Conservation (phyloP, 208 protist species). For the Trypanosoma melophagium region DNA sequence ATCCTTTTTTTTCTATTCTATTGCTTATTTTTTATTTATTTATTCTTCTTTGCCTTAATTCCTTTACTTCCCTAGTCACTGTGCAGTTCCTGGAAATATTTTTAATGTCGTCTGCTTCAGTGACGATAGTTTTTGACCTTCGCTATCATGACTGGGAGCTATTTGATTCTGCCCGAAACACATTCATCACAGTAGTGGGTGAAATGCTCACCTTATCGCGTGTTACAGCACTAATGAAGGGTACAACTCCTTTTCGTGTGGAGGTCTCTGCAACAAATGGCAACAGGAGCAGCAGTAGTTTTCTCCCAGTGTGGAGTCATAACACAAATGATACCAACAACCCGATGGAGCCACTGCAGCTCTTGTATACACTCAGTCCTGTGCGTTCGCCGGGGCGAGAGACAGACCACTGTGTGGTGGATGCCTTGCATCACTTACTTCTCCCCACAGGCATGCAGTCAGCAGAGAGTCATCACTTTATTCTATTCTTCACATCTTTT, state of each 20-base stretch:
- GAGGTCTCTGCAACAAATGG: constrained; percentile 18
- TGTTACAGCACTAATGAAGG: not conserved
- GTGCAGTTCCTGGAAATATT: no score
- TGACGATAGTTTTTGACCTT: constrained; percentile 29
- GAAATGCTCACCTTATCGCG: constrained; percentile 21
- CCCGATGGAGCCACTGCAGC: not conserved
- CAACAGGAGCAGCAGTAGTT: not conserved
- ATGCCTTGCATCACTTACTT: constrained; percentile 5
- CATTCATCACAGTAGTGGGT: constrained; percentile 17
- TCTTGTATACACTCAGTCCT: constrained; percentile 1
- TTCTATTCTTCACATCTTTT: constrained; percentile 34
- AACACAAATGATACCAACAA: not conserved
- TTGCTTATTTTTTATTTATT: not conserved
- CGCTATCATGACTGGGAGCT: constrained; percentile 31
- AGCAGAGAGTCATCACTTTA: not conserved
- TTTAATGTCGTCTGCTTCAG: not conserved
- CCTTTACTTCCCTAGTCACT: not conserved
- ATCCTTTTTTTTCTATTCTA: not conserved
- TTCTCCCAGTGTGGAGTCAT: constrained; percentile 17
- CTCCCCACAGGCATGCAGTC: not conserved
- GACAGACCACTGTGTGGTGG: constrained; percentile 19
- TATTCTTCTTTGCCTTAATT: not conserved
- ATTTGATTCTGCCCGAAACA: constrained; percentile 14
- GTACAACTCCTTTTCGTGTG: not conserved
- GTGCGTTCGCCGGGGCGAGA: constrained; percentile 25